These are phyloP conservation scores for Euphorbia celastroides DNA, from an alignment of 441 rosid genomes.

Conservation along the genomic window DNA sequence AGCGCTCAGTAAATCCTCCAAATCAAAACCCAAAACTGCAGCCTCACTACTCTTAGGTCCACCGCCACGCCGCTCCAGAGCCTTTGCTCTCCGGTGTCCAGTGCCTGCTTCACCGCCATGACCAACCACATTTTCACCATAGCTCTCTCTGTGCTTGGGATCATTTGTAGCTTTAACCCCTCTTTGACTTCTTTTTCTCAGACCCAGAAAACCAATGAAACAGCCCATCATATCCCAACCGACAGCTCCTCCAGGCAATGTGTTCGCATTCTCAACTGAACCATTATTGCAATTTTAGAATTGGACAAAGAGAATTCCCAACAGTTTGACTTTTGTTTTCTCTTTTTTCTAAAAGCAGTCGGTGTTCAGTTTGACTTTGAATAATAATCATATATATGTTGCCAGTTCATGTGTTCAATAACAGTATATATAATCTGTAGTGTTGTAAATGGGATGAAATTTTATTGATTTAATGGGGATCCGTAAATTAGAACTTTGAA, in stretches of 20 bases:
- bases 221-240: conserved; percentile 86
- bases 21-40: conserved; percentile 30
- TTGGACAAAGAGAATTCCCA: conserved; percentile 74
- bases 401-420: no score
- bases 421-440: no score
- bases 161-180: conserved; percentile 2
- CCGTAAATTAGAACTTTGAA: no score
- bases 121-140: no score
- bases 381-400: no score
- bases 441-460: no score
- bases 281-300: conserved; percentile 23
- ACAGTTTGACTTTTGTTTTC: no score
- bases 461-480: no score
- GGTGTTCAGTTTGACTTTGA: no score
- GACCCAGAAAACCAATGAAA: conserved; percentile 42
- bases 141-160: no score
- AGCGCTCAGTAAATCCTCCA: conserved; percentile 84
- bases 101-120: background rate
- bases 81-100: background rate
- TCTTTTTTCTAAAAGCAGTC: no score
- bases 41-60: background rate
- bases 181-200: conserved; percentile 40
- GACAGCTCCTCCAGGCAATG: conserved; percentile 80
- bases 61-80: background rate
- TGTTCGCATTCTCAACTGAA: conserved; percentile 26